Evolutionary conservation across 1,284 basidiomycete genomes (phyloP).

Genomic region (Microbotryum scabiosae): DNA sequence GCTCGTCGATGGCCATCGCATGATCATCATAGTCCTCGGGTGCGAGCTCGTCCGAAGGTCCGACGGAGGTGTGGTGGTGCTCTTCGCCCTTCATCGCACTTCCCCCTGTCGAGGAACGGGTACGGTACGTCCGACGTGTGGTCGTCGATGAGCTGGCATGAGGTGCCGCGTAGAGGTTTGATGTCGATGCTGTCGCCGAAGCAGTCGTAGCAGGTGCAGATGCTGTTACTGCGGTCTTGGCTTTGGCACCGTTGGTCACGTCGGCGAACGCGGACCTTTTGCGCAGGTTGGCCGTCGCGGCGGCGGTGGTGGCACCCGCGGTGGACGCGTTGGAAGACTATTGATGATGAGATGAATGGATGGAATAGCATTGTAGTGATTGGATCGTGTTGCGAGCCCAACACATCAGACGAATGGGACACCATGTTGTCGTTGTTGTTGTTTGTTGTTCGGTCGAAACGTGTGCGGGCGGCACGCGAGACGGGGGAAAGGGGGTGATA

Average conservation of each 20-base stretch:
- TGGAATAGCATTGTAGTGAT: background rate
- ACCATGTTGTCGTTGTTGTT: background rate
- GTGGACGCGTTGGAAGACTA: background rate
- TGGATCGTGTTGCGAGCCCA: background rate
- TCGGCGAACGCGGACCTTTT: constrained; percentile 26
- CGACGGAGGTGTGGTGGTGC: background rate
- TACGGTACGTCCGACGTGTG: constrained; percentile 20
- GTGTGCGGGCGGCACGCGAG: background rate
- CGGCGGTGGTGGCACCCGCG: background rate
- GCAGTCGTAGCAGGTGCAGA: too few relatives aligned
- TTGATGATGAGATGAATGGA: background rate
- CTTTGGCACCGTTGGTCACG: constrained; percentile 28
- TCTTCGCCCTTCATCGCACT: constrained; percentile 15
- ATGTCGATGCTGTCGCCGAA: too few relatives aligned
- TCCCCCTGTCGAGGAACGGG: constrained; percentile 26
- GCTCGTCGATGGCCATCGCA: constrained; percentile 31
- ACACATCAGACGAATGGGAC: background rate
- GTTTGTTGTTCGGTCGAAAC: background rate
- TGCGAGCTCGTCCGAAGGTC: background rate
- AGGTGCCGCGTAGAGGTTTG: too few relatives aligned
- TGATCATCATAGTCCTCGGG: constrained; percentile 6
- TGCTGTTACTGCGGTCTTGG: background rate
- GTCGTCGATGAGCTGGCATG: constrained; percentile 2
- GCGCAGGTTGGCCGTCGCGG: constrained; percentile 7
- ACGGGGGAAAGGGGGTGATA: background rate